Conservation (phyloP, 139 green algal genomes). For the Pseudopediastrum boryanum region DNA sequence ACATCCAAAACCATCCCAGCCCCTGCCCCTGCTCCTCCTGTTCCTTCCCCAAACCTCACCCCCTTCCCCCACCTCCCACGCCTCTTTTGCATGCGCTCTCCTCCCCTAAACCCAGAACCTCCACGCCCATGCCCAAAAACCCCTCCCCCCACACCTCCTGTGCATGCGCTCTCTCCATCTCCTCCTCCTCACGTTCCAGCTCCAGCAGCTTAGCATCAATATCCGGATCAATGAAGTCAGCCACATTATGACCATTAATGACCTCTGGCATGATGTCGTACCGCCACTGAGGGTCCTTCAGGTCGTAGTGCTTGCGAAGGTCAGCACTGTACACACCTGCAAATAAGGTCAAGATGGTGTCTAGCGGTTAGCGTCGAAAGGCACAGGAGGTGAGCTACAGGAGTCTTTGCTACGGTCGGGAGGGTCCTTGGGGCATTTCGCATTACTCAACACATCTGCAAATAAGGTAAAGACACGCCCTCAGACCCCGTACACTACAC, state of each 20-base stretch:
- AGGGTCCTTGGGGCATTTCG: too few relatives aligned
- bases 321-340: slow-evolving; percentile 92
- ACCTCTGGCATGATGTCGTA: slow-evolving; percentile 99
- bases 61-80: not conserved
- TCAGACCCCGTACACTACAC: too few relatives aligned
- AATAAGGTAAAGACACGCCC: too few relatives aligned
- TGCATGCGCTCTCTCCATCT: slow-evolving; percentile 42
- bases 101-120: not conserved
- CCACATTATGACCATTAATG: slow-evolving; percentile 95
- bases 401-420: too few relatives aligned
- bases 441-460: too few relatives aligned
- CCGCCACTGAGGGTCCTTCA: slow-evolving; percentile 67
- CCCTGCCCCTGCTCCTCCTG: not conserved
- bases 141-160: slow-evolving; percentile 13
- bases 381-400: too few relatives aligned
- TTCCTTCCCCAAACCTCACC: not conserved
- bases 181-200: slow-evolving; percentile 86
- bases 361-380: too few relatives aligned
- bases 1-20: too few relatives aligned
- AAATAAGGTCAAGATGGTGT: too few relatives aligned
- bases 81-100: not conserved
- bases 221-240: slow-evolving; percentile 97
- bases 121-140: slow-evolving; percentile 4
- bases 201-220: slow-evolving; percentile 94
- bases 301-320: slow-evolving; percentile 86